Conservation (phyloP, 805 yeast genomes). For the Saccharomycopsis javanensis region DNA sequence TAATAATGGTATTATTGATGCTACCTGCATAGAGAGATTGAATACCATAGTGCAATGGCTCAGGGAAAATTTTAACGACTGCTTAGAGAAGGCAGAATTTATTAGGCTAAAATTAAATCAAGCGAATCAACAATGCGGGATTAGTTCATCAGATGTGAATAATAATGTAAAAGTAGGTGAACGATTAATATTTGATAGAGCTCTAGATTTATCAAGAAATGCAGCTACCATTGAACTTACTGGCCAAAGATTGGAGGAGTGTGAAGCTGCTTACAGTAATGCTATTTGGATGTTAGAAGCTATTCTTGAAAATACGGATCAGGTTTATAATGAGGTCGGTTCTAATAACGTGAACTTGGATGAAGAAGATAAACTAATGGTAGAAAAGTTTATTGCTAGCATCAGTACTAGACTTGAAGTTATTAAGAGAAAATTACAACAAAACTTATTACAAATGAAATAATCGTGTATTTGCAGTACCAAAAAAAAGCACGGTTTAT, state of each 20-base stretch:
- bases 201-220: conserved; percentile 81
- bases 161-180: conserved; percentile 49
- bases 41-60: conserved; percentile 76
- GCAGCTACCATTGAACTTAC: conserved; percentile 85
- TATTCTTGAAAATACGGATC: conserved; percentile 42
- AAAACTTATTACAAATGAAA: not conserved
- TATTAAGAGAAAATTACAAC: conserved; percentile 43
- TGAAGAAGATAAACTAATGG: conserved; percentile 61
- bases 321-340: conserved; percentile 12
- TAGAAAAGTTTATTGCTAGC: conserved; percentile 72
- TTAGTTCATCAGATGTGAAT: conserved; percentile 15
- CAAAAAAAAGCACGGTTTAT: not conserved
- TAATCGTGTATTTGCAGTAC: not conserved
- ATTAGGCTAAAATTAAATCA: conserved; percentile 45
- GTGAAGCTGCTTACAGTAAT: conserved; percentile 84
- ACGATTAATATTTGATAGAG: conserved; percentile 82
- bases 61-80: conserved; percentile 78
- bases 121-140: conserved; percentile 30
- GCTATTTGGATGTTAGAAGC: conserved; percentile 95
- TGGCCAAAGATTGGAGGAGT: conserved; percentile 61
- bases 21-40: conserved; percentile 20
- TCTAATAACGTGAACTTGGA: conserved; percentile 39
- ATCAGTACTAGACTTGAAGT: conserved; percentile 73
- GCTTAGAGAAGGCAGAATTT: conserved; percentile 80
- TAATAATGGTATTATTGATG: conserved; percentile 2